Base-by-base conservation (phyloP, 768 basidiomycete genomes). In the Leucosporidium yakuticum region DNA sequence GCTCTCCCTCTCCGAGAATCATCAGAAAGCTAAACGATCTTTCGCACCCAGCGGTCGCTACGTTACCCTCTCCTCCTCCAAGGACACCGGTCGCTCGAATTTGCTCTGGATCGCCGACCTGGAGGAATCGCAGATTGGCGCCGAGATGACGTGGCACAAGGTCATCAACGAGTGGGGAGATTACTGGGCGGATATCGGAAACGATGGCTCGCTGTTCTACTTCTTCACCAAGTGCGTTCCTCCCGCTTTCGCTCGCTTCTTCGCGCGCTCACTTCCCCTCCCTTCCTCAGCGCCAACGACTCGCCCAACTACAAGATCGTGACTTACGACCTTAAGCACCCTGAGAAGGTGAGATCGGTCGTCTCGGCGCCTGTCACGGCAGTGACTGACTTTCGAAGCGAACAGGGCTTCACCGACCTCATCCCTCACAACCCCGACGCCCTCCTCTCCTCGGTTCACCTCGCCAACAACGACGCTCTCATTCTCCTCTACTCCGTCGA, bases 41-140 rank as follows among this genome's bases (percentile, higher is more conserved):
- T 0, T 21, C 39, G 9, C 25, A 54, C 60, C n/a, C n/a, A 73
- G 73, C 63, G 75, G 75, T 2, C 58, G 67, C 21, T 76, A 72
- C 65, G 48, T 76, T 19, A 32, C 70, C 57, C 50, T 67, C 58
- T 54, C 51, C 47, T 50, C 55, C 23, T 56, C 67, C 2, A 66
- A 31, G 39, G 74, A 76, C 62, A 75, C 76, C 6, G 71, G 66
- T 2, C 66, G 69, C 36, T 73, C 64, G 25, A 87, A 88, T 74
- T 76, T 86, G 15, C 76, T 89, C 2, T 90, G 89, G 88, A 81
- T 90, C 56, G 83, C 87, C 11, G 85, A 89, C 71, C 81, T 89
- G 12, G 75, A 83, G 56, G 80, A 84, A 57, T 67, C 65, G 9
- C 66, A 69, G 64, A 86, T 89, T 31, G 85, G 84, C 14, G 81